These are phyloP conservation scores for Thalassia testudinum DNA, from an alignment of 116 monocot species.

Conservation along the genomic window DNA sequence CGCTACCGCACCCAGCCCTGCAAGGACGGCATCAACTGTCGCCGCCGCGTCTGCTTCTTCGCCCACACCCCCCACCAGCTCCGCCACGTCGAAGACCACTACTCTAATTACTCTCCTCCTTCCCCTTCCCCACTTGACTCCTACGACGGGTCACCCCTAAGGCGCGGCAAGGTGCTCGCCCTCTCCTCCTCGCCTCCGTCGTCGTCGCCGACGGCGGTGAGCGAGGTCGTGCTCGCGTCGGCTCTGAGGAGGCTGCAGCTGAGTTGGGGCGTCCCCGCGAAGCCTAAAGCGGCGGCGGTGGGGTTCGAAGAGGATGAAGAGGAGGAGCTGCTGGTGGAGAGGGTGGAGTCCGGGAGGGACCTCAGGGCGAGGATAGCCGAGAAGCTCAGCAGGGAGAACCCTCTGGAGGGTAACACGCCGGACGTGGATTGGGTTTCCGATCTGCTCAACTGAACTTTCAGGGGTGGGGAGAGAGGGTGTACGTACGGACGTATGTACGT, in stretches of 20 bases:
- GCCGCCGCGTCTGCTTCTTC: conserved; percentile 55
- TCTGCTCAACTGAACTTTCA: too few relatives aligned
- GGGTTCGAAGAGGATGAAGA: conserved; percentile 9
- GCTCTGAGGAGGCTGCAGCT: conserved; percentile 49
- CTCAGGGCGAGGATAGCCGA: too few relatives aligned
- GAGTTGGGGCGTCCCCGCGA: too few relatives aligned
- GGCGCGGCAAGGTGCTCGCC: conserved; percentile 1
- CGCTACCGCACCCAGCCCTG: conserved; percentile 54
- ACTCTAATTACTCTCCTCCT: background rate
- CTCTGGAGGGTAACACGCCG: conserved; percentile 1
- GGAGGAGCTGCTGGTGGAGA: conserved; percentile 11
- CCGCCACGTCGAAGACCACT: conserved; percentile 9
- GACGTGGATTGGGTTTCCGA: conserved; percentile 15
- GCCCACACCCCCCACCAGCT: conserved; percentile 49
- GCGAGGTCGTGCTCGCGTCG: conserved; percentile 41
- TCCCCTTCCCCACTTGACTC: conserved; percentile 13
- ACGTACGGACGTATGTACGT: too few relatives aligned
- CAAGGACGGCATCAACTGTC: conserved; percentile 48
- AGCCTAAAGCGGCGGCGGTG: too few relatives aligned
- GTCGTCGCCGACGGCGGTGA: conserved; percentile 33
- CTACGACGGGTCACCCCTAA: conserved; percentile 16
- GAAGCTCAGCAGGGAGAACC: conserved; percentile 18
- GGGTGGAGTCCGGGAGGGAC: too few relatives aligned
- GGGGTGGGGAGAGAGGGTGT: too few relatives aligned
- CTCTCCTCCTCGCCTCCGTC: conserved; percentile 13